Conservation (phyloP, 2,329 filamentous ascomycete species). For the Biscogniauxia marginata region DNA sequence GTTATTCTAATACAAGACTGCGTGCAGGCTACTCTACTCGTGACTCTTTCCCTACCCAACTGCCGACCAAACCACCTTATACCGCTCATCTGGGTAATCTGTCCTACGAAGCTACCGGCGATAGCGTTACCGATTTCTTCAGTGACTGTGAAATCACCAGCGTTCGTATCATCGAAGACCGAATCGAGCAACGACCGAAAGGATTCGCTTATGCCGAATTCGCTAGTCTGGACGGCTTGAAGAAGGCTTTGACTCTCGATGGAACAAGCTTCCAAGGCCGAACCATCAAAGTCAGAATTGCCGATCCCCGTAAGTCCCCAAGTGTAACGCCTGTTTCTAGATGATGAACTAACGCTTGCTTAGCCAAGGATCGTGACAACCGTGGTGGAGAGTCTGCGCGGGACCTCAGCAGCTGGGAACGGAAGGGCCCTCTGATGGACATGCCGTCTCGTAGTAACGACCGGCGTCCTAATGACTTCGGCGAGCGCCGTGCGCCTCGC, state of each 20-base stretch:
- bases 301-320: conserved; percentile 85
- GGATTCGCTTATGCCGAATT: conserved; percentile 99
- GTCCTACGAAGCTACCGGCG: conserved; percentile 86
- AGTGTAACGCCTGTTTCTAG: conserved; percentile 2
- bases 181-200: conserved; percentile 89
- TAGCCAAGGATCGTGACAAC: conserved; percentile 78
- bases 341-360: conserved; percentile 35
- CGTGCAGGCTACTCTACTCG: conserved; percentile 58
- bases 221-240: conserved; percentile 79
- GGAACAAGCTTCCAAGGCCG: conserved; percentile 82
- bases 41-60: conserved; percentile 68
- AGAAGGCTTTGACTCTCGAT: conserved; percentile 83
- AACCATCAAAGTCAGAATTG: conserved; percentile 89
- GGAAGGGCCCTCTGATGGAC: conserved; percentile 84
- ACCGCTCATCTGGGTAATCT: conserved; percentile 96
- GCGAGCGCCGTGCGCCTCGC: conserved; percentile 67
- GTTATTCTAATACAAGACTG: neutral
- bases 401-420: conserved; percentile 87
- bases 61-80: conserved; percentile 89
- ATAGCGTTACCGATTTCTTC: conserved; percentile 84
- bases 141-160: conserved; percentile 79
- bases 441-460: conserved; percentile 47
- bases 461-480: conserved; percentile 49
- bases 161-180: conserved; percentile 96
- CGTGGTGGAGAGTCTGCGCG: conserved; percentile 63